Evolutionary conservation across 306 rosid genomes (phyloP).

Genomic region (Vigna nakashimae): DNA sequence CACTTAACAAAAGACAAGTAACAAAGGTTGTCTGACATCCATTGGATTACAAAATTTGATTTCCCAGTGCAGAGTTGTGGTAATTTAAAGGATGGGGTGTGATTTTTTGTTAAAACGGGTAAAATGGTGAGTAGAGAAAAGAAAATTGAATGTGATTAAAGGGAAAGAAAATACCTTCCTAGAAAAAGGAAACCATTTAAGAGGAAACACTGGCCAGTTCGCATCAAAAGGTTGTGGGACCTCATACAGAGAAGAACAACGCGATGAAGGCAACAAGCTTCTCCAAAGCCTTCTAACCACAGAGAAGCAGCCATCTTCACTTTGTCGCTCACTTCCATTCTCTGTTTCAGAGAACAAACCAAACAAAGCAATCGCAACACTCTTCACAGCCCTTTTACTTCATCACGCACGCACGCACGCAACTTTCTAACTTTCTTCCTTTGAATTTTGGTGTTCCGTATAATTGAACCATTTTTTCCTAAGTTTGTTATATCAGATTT

Average conservation of each 20-base stretch:
- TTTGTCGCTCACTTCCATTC: slow-evolving; percentile 24
- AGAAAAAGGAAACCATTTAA: slow-evolving; percentile 86
- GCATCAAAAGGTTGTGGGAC: slow-evolving; percentile 66
- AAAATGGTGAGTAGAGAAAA: too few species aligned
- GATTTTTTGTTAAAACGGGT: neutral
- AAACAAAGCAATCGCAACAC: slow-evolving; percentile 17
- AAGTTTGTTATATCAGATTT: too few species aligned
- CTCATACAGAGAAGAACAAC: slow-evolving; percentile 68
- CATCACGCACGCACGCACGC: neutral
- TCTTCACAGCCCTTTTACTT: neutral
- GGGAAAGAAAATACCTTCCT: slow-evolving; percentile 67
- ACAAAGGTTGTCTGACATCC: neutral
- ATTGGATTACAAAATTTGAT: neutral
- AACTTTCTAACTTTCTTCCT: too few species aligned
- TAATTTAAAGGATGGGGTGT: neutral
- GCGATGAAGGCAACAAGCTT: slow-evolving; percentile 92
- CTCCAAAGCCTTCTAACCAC: slow-evolving; percentile 79
- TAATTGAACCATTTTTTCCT: too few species aligned
- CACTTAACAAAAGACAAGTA: neutral
- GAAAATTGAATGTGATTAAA: neutral
- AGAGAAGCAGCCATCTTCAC: slow-evolving; percentile 50
- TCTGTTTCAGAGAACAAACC: neutral
- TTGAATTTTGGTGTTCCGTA: neutral
- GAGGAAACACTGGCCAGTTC: slow-evolving; percentile 94
- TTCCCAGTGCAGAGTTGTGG: neutral